A percentile compares a stretch with the other conserved stretches of the same genome.
Evolutionary conservation across 805 yeast species (phyloP).

Genomic region (Ogataea pignaliae): DNA sequence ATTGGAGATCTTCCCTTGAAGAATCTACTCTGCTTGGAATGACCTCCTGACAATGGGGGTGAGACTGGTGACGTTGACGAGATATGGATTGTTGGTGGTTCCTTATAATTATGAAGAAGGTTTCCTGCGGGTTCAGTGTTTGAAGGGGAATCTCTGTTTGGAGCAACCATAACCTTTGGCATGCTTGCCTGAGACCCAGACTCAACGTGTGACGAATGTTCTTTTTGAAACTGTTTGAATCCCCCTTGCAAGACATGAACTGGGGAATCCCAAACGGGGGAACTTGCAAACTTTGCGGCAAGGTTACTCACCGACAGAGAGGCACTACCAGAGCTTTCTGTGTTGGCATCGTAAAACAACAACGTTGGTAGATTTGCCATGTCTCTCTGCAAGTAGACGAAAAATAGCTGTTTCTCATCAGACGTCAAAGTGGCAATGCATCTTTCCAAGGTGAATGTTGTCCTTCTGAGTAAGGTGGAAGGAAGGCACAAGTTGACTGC

Average conservation of each 20-base stretch:
- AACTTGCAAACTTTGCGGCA: conserved; percentile 42
- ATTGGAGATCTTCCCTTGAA: conserved; percentile 13
- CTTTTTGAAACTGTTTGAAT: conserved; percentile 32
- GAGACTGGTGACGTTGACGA: conserved; percentile 15
- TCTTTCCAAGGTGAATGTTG: conserved; percentile 60
- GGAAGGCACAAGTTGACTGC: conserved; percentile 83
- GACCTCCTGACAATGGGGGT: not conserved
- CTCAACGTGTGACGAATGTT: conserved; percentile 25
- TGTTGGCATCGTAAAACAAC: conserved; percentile 47
- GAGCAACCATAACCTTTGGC: conserved; percentile 16
- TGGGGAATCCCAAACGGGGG: conserved; percentile 35
- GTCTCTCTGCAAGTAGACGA: conserved; percentile 30
- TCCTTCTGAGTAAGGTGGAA: conserved; percentile 77
- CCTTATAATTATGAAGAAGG: not conserved
- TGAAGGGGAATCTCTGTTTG: conserved; percentile 9
- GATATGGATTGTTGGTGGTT: conserved; percentile 13
- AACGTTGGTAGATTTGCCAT: conserved; percentile 35
- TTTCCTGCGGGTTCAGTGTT: not conserved
- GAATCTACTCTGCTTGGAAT: conserved; percentile 4
- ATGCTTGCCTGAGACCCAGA: conserved; percentile 18
- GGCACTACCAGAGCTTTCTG: conserved; percentile 27
- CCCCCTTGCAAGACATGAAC: conserved; percentile 41
- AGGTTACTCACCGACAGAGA: conserved; percentile 41
- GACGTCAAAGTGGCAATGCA: conserved; percentile 58
- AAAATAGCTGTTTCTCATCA: conserved; percentile 43